Percentiles rank a stretch among this genome's conserved stretches.
Conservation (phyloP, 225 moss, liverwort and hornwort species). For the Bryoerythrophyllum caledonicum region DNA sequence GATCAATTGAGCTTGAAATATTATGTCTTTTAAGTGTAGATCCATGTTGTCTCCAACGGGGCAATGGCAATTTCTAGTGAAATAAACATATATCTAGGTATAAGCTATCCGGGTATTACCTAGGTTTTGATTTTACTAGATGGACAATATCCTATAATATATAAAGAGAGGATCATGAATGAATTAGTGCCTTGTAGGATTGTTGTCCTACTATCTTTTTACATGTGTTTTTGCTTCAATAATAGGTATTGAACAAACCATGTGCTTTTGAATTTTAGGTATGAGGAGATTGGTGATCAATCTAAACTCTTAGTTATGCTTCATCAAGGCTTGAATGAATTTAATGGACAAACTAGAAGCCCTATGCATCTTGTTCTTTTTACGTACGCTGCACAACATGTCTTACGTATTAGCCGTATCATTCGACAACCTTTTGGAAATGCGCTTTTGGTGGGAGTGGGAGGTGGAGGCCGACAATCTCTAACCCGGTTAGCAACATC, state of each 20-base stretch:
- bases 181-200: too few species aligned
- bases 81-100: too few species aligned
- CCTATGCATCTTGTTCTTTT: conserved; percentile 80
- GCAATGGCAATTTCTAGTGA: too few species aligned
- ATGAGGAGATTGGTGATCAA: conserved; percentile 73
- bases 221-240: too few species aligned
- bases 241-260: not conserved
- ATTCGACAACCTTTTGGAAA: conserved; percentile 86
- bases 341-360: conserved; percentile 76
- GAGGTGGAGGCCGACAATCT: conserved; percentile 83
- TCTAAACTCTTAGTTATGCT: conserved; percentile 58
- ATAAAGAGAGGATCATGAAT: too few species aligned
- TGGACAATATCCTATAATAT: too few species aligned
- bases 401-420: conserved; percentile 82
- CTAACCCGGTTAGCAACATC: conserved; percentile 79
- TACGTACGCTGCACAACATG: conserved; percentile 77
- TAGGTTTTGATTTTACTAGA: too few species aligned
- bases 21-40: too few species aligned
- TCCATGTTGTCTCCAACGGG: too few species aligned
- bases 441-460: conserved; percentile 81
- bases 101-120: too few species aligned
- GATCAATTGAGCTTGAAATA: too few species aligned
- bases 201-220: too few species aligned
- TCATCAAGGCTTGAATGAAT: conserved; percentile 65
- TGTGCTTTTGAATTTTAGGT: conserved; percentile 27